Evolutionary conservation across 495 filamentous ascomycete species (phyloP).

Genomic region (Aspergillus ellipticus): DNA sequence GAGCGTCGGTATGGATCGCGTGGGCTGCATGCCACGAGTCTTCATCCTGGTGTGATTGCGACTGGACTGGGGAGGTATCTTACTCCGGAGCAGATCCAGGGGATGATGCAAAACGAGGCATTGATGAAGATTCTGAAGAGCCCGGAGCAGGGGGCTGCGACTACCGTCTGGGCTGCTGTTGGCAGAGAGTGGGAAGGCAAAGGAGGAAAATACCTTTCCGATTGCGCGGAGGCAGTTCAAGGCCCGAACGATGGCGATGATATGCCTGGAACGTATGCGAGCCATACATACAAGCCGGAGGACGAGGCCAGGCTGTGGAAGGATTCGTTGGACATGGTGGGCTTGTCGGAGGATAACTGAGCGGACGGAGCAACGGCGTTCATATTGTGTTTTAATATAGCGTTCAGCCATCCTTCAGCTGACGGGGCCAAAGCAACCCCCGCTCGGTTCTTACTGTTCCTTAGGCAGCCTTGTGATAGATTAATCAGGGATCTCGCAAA

Average conservation of each 20-base stretch:
- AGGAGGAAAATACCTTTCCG: conserved; percentile 43
- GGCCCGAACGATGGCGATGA: conserved; percentile 9
- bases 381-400: too few species aligned
- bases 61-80: conserved; percentile 18
- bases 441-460: too few species aligned
- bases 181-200: conserved; percentile 30
- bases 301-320: conserved; percentile 42
- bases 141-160: conserved; percentile 33
- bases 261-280: conserved; percentile 25
- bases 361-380: neutral
- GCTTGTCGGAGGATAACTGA: conserved; percentile 13
- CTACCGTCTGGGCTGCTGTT: conserved; percentile 41
- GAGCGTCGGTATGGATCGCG: conserved; percentile 32
- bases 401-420: too few species aligned
- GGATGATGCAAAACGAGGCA: conserved; percentile 11
- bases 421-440: too few species aligned
- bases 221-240: conserved; percentile 22
- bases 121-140: conserved; percentile 29
- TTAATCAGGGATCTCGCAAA: too few species aligned
- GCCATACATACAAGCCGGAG: conserved; percentile 33
- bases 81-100: conserved; percentile 10
- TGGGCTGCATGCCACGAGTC: conserved; percentile 33
- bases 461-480: too few species aligned
- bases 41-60: conserved; percentile 37
- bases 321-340: conserved; percentile 41